These are phyloP conservation scores for Colletotrichum falcatum DNA, from an alignment of 2,329 filamentous ascomycete species.

Conservation along the genomic window DNA sequence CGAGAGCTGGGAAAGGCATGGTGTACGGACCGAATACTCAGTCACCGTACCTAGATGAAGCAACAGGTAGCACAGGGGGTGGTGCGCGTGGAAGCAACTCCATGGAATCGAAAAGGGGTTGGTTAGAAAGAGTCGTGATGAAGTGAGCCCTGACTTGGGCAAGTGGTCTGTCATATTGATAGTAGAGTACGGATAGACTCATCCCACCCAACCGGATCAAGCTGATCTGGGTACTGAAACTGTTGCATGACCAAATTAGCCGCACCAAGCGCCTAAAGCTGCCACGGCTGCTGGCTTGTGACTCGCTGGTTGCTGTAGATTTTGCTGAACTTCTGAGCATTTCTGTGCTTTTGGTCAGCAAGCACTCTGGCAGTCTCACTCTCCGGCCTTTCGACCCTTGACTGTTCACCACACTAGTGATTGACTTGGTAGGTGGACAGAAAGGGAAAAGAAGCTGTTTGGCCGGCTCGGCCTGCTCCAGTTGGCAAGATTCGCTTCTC, in stretches of 20 bases:
- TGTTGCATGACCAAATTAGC: conserved; percentile 41
- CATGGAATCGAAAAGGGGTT: not conserved
- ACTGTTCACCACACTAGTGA: too few relatives aligned
- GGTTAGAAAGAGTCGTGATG: not conserved
- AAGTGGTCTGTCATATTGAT: not conserved
- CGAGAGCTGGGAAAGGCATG: not conserved
- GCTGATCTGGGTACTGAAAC: conserved; percentile 28
- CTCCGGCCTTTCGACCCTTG: too few relatives aligned
- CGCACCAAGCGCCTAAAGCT: conserved; percentile 41
- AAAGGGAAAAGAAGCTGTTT: not conserved
- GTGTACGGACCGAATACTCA: conserved; percentile 24
- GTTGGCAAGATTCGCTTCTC: not conserved
- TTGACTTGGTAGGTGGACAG: too few relatives aligned
- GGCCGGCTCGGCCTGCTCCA: not conserved
- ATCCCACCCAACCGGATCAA: conserved; percentile 5
- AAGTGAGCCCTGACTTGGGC: not conserved
- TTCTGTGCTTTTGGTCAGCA: not conserved
- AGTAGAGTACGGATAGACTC: not conserved
- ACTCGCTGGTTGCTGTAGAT: not conserved
- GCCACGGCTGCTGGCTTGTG: conserved; percentile 6
- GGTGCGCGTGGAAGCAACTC: not conserved
- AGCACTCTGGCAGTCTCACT: too few relatives aligned
- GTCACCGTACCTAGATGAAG: too few relatives aligned
- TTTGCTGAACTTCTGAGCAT: not conserved
- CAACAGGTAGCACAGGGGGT: not conserved